Evolutionary conservation across 2,329 filamentous ascomycete genomes (phyloP).

Genomic region (Pyricularia sp.): DNA sequence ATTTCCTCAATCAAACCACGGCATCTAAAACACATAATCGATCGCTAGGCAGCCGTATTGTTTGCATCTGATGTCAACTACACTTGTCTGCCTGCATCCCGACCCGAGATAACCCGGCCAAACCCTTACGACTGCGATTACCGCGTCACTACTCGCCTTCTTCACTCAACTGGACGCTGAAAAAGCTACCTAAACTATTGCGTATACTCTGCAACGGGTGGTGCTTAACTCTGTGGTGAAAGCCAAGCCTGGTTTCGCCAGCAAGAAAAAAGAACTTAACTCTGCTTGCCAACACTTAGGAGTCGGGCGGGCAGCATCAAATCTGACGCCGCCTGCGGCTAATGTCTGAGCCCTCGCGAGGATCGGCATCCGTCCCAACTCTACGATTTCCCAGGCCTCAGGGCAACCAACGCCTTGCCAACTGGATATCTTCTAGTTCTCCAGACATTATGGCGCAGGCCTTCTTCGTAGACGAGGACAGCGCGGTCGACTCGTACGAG

Average conservation of each 20-base stretch:
- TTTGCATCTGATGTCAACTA: not conserved
- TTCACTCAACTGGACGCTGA: not conserved
- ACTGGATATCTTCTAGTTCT: constrained; percentile 45
- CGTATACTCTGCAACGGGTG: not conserved
- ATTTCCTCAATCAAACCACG: not conserved
- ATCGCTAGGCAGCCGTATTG: not conserved
- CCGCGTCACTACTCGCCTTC: not conserved
- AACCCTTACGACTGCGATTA: not conserved
- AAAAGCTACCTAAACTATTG: not conserved
- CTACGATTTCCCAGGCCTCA: constrained; percentile 44
- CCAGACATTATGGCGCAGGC: constrained; percentile 39
- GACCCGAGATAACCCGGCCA: not conserved
- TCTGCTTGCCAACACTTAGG: not conserved
- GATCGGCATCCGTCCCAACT: constrained; percentile 31
- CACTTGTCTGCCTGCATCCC: not conserved
- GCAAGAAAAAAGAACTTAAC: not conserved
- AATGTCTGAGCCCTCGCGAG: constrained; percentile 9
- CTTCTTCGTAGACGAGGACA: constrained; percentile 49
- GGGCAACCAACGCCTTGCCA: constrained; percentile 41
- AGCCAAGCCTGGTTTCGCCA: not conserved
- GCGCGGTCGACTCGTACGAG: constrained; percentile 51
- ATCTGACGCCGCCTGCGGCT: constrained; percentile 5
- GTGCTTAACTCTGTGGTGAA: not conserved
- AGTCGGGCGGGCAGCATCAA: not conserved
- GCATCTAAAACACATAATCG: not conserved